These are phyloP conservation scores for Phyllosticta citribraziliensis DNA, from an alignment of 2,329 filamentous ascomycete genomes.

Conservation along the genomic window DNA sequence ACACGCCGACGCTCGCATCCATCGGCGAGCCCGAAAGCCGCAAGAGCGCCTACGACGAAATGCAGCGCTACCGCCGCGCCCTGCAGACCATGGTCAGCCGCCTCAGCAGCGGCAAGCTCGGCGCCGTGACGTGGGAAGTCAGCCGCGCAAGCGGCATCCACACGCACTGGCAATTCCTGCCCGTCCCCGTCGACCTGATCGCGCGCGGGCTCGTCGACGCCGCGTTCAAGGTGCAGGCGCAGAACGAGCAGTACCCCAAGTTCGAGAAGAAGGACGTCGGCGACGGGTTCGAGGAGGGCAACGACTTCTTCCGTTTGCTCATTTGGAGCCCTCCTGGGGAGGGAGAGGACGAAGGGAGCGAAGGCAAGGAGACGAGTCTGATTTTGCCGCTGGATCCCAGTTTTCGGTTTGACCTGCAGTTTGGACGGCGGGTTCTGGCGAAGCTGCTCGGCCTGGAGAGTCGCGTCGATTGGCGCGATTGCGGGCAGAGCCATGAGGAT, in stretches of 20 bases:
- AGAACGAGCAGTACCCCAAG: constrained; percentile 55
- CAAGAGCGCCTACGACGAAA: constrained; percentile 60
- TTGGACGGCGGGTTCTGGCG: constrained; percentile 75
- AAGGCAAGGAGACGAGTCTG: constrained; percentile 56
- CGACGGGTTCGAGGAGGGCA: constrained; percentile 33
- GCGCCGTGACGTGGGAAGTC: constrained; percentile 87
- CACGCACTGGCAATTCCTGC: constrained; percentile 87
- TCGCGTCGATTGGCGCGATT: constrained; percentile 77
- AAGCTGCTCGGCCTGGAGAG: constrained; percentile 75
- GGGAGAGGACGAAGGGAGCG: constrained; percentile 32
- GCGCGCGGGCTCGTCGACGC: constrained; percentile 69
- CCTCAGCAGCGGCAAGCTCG: constrained; percentile 56
- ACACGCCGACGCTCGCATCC: constrained; percentile 62
- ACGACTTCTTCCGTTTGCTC: constrained; percentile 71
- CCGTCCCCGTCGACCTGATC: constrained; percentile 60
- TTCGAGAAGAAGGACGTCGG: constrained; percentile 37
- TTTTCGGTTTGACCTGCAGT: constrained; percentile 81
- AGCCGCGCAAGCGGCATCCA: constrained; percentile 74
- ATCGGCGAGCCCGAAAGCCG: constrained; percentile 52
- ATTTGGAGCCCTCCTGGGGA: constrained; percentile 49
- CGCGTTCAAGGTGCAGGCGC: constrained; percentile 78
- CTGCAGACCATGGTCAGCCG: constrained; percentile 78
- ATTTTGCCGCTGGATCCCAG: constrained; percentile 63
- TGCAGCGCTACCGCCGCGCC: constrained; percentile 67
- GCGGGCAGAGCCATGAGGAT: constrained; percentile 64